Conservation (phyloP, 176 grass and related monocot species). For the Carex myosuroides region DNA sequence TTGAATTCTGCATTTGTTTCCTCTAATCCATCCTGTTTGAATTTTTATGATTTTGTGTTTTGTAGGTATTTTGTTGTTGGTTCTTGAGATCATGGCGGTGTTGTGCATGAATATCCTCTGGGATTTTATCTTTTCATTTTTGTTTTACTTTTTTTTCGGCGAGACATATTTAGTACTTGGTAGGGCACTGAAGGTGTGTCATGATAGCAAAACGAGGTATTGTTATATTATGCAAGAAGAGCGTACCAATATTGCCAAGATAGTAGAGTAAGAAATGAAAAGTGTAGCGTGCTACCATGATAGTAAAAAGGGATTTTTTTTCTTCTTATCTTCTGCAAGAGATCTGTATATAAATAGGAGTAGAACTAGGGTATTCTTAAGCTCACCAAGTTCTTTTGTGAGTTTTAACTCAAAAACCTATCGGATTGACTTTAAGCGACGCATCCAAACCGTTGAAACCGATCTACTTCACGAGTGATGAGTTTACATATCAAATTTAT, state of each 20-base stretch:
- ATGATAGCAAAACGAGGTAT: neutral
- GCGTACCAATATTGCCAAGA: neutral
- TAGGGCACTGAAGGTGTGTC: neutral
- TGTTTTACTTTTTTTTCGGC: neutral
- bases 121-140: neutral
- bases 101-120: neutral
- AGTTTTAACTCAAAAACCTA: too few species aligned
- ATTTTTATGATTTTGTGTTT: neutral
- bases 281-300: neutral
- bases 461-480: too few species aligned
- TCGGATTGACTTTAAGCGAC: too few species aligned
- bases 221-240: neutral
- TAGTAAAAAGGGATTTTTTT: neutral
- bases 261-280: neutral
- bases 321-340: neutral
- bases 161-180: neutral
- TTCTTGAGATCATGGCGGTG: neutral
- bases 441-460: too few species aligned
- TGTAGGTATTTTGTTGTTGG: constrained; percentile 26
- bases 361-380: too few species aligned
- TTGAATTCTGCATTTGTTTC: neutral
- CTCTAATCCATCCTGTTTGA: neutral
- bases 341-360: neutral
- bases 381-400: too few species aligned
- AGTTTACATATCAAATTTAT: too few species aligned